phyloP scores from a whole-genome alignment of 257 asterid species.

The Dorcoceras hygrometricum region DNA sequence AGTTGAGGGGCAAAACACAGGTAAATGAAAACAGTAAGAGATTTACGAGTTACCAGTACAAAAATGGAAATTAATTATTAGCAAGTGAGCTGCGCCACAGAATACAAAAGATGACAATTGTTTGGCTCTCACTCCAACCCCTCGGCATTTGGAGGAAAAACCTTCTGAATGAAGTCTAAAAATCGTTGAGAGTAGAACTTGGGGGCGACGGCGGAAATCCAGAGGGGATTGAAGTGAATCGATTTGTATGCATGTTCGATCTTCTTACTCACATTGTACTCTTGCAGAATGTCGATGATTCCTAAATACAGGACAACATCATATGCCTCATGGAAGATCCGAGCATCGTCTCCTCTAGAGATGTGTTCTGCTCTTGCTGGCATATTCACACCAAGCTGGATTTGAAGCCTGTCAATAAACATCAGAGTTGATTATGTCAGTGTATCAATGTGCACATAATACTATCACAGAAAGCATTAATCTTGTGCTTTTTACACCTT shows the following conservation, averaged over 20 bases:
- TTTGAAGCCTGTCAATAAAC: conserved; percentile 66
- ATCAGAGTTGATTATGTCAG: background rate
- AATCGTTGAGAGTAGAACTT: conserved; percentile 81
- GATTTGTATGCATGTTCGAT: conserved; percentile 83
- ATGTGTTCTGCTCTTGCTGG: conserved; percentile 93
- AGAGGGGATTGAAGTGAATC: conserved; percentile 71
- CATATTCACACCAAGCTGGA: conserved; percentile 97
- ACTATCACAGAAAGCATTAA: background rate
- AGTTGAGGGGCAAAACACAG: background rate
- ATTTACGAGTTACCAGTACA: no score
- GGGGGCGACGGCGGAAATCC: conserved; percentile 91
- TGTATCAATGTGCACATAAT: background rate
- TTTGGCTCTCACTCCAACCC: conserved; percentile 24
- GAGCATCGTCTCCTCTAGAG: conserved; percentile 36
- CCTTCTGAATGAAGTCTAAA: conserved; percentile 78
- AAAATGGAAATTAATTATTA: background rate
- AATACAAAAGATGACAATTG: background rate
- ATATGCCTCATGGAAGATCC: conserved; percentile 75
- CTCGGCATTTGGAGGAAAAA: conserved; percentile 56
- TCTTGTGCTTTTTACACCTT: background rate
- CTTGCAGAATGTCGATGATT: conserved; percentile 92
- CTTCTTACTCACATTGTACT: conserved; percentile 84
- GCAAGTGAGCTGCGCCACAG: background rate
- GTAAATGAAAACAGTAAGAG: background rate
- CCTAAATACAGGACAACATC: conserved; percentile 91